Percentiles rank a stretch among this genome's conserved stretches.
Conservation (phyloP, 2,329 filamentous ascomycete species). For the Curvularia eragrostidis region DNA sequence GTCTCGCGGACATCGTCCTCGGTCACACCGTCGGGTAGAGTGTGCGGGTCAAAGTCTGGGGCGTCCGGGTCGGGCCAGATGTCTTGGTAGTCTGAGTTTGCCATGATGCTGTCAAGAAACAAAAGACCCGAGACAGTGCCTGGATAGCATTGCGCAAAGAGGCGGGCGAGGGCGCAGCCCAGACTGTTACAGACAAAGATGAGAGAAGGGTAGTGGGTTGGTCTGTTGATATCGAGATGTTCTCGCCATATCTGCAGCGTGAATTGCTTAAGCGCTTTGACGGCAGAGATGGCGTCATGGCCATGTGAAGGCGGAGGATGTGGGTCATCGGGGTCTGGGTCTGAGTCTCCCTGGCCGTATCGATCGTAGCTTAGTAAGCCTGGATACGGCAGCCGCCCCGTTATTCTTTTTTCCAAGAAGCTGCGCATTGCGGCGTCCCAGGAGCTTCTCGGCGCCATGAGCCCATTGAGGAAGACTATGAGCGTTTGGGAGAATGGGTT, state of each 20-base stretch:
- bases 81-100: slow-evolving; percentile 63
- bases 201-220: slow-evolving; percentile 36
- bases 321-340: slow-evolving; percentile 53
- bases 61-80: slow-evolving; percentile 64
- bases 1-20: slow-evolving; percentile 46
- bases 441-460: slow-evolving; percentile 50
- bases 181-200: slow-evolving; percentile 63
- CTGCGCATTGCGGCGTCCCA: slow-evolving; percentile 48
- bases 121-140: slow-evolving; percentile 56
- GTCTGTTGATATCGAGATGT: slow-evolving; percentile 46
- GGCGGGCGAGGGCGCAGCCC: slow-evolving; percentile 60
- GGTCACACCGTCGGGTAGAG: slow-evolving; percentile 52
- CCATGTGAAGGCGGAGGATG: slow-evolving; percentile 50
- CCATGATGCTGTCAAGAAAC: slow-evolving; percentile 65
- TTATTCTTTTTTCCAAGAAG: slow-evolving; percentile 39
- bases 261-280: slow-evolving; percentile 56
- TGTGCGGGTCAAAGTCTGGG: slow-evolving; percentile 52
- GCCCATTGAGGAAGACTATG: slow-evolving; percentile 55
- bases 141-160: slow-evolving; percentile 59
- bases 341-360: slow-evolving; percentile 62
- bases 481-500: slow-evolving; percentile 48
- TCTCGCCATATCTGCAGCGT: slow-evolving; percentile 50
- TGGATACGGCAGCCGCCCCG: slow-evolving; percentile 42
- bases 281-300: slow-evolving; percentile 57
- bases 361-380: slow-evolving; percentile 64